phyloP scores from a whole-genome alignment of 2,329 filamentous ascomycete species.

The Nannizziopsis arthrosporioides region DNA sequence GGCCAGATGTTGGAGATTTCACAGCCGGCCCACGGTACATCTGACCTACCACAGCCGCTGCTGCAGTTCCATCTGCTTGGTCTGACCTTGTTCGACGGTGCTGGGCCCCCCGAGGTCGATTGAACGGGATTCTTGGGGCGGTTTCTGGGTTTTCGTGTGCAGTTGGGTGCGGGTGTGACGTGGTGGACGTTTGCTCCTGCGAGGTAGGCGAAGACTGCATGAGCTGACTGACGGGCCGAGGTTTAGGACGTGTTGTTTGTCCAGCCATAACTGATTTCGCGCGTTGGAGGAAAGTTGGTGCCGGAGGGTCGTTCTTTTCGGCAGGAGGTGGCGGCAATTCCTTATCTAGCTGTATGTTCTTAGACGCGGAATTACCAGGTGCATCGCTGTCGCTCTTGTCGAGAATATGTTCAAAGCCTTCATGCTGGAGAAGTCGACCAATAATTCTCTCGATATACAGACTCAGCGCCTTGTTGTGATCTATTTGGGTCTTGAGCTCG shows the following conservation, averaged over 20 bases:
- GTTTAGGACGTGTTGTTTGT: slow-evolving; percentile 27
- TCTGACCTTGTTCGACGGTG: slow-evolving; percentile 43
- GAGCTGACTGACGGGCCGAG: slow-evolving; percentile 36
- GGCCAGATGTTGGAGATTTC: slow-evolving; percentile 38
- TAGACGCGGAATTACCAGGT: slow-evolving; percentile 18
- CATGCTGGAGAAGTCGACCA: slow-evolving; percentile 81
- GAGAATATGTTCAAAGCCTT: slow-evolving; percentile 88
- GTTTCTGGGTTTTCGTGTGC: slow-evolving; percentile 39
- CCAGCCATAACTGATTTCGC: slow-evolving; percentile 49
- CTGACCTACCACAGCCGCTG: slow-evolving; percentile 67
- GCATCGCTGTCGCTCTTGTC: slow-evolving; percentile 57
- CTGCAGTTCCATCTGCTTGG: slow-evolving; percentile 34
- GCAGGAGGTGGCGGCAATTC: slow-evolving; percentile 68
- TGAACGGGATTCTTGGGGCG: slow-evolving; percentile 38
- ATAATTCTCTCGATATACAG: slow-evolving; percentile 99
- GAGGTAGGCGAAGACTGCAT: slow-evolving; percentile 16
- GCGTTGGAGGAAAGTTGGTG: slow-evolving; percentile 44
- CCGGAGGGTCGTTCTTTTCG: slow-evolving; percentile 38
- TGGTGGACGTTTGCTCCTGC: slow-evolving; percentile 5
- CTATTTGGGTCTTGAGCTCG: slow-evolving; percentile 69
- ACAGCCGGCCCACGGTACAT: slow-evolving; percentile 62
- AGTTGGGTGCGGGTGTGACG: slow-evolving; percentile 19
- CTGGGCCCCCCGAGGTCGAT: slow-evolving; percentile 32
- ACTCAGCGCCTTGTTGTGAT: slow-evolving; percentile 93
- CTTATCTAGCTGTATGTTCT: slow-evolving; percentile 49